Evolutionary conservation across 1,284 basidiomycete genomes (phyloP).

Genomic region (Volvariella surrecta): DNA sequence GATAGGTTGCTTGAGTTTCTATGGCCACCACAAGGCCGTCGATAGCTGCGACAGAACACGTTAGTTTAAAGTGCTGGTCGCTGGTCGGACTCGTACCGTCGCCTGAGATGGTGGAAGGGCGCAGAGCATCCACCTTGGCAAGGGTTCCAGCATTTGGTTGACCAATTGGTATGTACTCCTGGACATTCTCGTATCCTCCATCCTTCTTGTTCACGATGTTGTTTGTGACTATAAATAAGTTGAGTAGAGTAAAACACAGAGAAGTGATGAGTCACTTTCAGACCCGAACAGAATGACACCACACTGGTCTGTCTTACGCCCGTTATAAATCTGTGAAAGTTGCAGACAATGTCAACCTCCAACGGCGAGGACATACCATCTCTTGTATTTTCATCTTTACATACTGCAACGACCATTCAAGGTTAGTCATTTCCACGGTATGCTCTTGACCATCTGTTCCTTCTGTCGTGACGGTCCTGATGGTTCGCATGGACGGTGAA

Average conservation of each 20-base stretch:
- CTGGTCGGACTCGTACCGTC: conserved; percentile 45
- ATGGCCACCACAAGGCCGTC: conserved; percentile 83
- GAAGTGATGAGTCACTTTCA: conserved; percentile 41
- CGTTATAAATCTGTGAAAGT: conserved; percentile 67
- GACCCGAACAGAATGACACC: conserved; percentile 81
- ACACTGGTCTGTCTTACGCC: conserved; percentile 87
- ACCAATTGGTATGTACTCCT: conserved; percentile 71
- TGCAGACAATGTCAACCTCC: background rate
- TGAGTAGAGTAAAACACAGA: conserved; percentile 3
- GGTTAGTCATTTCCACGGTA: conserved; percentile 57
- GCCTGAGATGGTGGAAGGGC: conserved; percentile 52
- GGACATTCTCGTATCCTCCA: conserved; percentile 70
- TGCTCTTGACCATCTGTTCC: conserved; percentile 41
- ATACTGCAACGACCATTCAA: conserved; percentile 79
- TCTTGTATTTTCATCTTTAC: conserved; percentile 85
- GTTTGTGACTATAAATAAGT: conserved; percentile 44
- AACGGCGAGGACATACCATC: conserved; percentile 47
- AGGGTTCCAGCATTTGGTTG: conserved; percentile 74
- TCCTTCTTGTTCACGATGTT: conserved; percentile 60
- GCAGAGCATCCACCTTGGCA: conserved; percentile 60
- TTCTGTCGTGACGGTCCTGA: conserved; percentile 48
- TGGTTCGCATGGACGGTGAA: conserved; percentile 76
- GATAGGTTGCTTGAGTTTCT: conserved; percentile 61
- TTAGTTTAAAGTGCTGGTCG: background rate
- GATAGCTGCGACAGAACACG: conserved; percentile 46